Base-by-base conservation (phyloP, 1,284 basidiomycete species). In the Cutaneotrichosporon daszewskae region DNA sequence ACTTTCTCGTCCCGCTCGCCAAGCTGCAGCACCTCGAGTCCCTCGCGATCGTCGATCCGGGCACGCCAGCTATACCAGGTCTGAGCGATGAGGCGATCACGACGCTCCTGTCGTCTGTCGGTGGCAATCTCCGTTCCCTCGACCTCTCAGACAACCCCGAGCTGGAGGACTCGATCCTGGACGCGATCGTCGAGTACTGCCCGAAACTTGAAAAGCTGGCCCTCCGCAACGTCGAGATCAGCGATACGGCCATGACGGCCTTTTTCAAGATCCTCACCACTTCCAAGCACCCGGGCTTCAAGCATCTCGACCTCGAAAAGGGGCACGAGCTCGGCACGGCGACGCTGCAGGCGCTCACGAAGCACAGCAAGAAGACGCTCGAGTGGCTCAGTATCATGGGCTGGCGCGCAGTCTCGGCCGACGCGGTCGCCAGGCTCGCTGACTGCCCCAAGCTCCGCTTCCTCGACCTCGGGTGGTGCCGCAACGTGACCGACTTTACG, bases 391-490 rank as follows among this genome's bases (percentile, higher is more conserved):
- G 79, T 53, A 77, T 98, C 55, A 87, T 91, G 48, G 84, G 80
- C 28, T 87, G 81, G 85, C 83, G 78, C 59, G 74, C 76, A 1
- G 75, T 82, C 1, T 76, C 77, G 0, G 74, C 77, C 25, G 77
- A 79, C 10, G 76, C 77, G 1, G 68, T 95, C 28, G 72, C 66
- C 35, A 55, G 55, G 29, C 75, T 94, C 24, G 77, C 76, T 0
- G 56, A 59, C 1, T 79, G 78, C 16, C 65, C 60, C 4, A 69
- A 75, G 19, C 59, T 96, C 54, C 72, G 69, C 51, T 76, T 73
- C 59, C 60, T 97, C 26, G 87, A 98, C 60, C 66, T 95, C 6
- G 84, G 90, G 1, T 98, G 88, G 78, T 92, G 91, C 54, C 74
- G 94, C 32, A 77, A 80, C 27, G 77, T 88, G 24, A 85, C 92